Evolutionary conservation across 805 yeast genomes (phyloP).

Genomic region (Candida gorgasii): DNA sequence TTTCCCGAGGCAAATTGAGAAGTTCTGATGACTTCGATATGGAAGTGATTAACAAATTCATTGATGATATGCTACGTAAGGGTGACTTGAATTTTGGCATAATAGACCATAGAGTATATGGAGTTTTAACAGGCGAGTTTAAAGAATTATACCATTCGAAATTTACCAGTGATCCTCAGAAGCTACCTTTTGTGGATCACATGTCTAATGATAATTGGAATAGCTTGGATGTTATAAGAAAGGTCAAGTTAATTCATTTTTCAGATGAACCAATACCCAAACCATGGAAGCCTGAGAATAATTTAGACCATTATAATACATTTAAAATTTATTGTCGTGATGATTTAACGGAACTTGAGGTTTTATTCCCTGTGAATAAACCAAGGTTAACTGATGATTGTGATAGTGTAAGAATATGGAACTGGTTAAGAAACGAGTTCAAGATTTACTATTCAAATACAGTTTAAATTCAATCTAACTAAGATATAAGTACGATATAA

Average conservation of each 20-base stretch:
- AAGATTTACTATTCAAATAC: too few relatives aligned
- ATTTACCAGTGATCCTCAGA: slow-evolving; percentile 46
- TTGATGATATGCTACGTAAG: slow-evolving; percentile 23
- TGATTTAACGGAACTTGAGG: slow-evolving; percentile 17
- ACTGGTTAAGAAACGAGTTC: slow-evolving; percentile 40
- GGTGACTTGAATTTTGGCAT: slow-evolving; percentile 27
- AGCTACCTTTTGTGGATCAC: slow-evolving; percentile 30
- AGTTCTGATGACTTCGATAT: slow-evolving; percentile 48
- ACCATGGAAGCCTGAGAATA: slow-evolving; percentile 52
- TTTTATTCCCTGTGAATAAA: slow-evolving; percentile 21
- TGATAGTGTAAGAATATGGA: slow-evolving; percentile 32
- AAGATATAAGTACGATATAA: not conserved
- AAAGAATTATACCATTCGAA: slow-evolving; percentile 35
- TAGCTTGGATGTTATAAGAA: slow-evolving; percentile 22
- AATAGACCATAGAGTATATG: slow-evolving; percentile 54
- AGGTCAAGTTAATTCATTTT: slow-evolving; percentile 55
- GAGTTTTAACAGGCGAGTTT: slow-evolving; percentile 53
- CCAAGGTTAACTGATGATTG: slow-evolving; percentile 29
- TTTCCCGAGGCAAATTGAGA: slow-evolving; percentile 22
- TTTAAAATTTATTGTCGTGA: slow-evolving; percentile 27
- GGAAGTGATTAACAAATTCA: slow-evolving; percentile 49
- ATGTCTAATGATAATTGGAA: slow-evolving; percentile 32
- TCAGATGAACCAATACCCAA: slow-evolving; percentile 68
- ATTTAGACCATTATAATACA: slow-evolving; percentile 23
- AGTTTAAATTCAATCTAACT: too few relatives aligned